Evolutionary conservation across 441 rosid genomes (phyloP).

Genomic region (Raphanus hybrid): DNA sequence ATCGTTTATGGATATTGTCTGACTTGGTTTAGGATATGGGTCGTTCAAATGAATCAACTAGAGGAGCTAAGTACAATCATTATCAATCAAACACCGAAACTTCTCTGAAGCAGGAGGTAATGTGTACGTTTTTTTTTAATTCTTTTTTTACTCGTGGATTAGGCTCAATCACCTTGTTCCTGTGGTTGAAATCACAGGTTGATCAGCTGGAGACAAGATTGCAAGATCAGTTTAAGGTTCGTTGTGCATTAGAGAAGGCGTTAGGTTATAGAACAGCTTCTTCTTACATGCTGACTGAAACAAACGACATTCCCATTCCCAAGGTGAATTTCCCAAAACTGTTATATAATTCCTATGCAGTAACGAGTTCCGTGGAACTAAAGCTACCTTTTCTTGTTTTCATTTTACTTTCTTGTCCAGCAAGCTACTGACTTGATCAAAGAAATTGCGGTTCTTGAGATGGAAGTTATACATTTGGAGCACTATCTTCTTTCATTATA

Average conservation of each 20-base stretch:
- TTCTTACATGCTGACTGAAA: conserved; percentile 41
- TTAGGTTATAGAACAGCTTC: conserved; percentile 64
- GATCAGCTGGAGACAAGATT: conserved; percentile 82
- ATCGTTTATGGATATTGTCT: conserved; percentile 30
- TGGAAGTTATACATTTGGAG: conserved; percentile 90
- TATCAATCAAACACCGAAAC: conserved; percentile 47
- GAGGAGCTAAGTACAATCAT: conserved; percentile 49
- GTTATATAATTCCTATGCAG: neutral
- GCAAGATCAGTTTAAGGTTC: conserved; percentile 81
- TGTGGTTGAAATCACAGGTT: conserved; percentile 56
- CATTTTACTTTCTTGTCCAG: conserved; percentile 44
- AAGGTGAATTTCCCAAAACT: conserved; percentile 50
- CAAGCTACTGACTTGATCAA: conserved; percentile 79
- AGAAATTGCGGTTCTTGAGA: conserved; percentile 85
- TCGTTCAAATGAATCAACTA: conserved; percentile 45
- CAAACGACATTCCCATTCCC: conserved; percentile 54
- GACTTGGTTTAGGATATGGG: conserved; percentile 56
- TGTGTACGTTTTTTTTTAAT: neutral
- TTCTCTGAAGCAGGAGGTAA: conserved; percentile 79
- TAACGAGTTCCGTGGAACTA: conserved; percentile 8
- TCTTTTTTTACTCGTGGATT: conserved; percentile 1
- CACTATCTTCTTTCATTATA: conserved; percentile 89
- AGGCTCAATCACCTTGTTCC: neutral
- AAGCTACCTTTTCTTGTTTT: neutral
- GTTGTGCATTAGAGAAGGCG: conserved; percentile 79